These are phyloP conservation scores for Acephala macrosclerotiorum DNA, from an alignment of 2,329 filamentous ascomycete genomes.

Conservation along the genomic window DNA sequence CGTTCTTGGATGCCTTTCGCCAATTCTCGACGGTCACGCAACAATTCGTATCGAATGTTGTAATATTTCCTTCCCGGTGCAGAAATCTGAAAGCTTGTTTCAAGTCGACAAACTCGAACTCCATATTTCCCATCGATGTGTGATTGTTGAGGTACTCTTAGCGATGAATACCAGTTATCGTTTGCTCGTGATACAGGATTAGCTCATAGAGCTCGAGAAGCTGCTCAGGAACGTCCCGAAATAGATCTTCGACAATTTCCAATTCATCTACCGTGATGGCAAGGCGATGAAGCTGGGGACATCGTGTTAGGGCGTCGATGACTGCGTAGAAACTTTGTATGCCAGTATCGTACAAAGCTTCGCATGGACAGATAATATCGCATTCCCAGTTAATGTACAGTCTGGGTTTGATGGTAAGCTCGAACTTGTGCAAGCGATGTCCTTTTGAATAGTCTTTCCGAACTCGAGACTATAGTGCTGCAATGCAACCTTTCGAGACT, in stretches of 20 bases:
- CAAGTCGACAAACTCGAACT: too few relatives aligned
- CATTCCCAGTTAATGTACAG: neutral
- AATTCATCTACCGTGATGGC: neutral
- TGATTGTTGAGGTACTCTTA: too few relatives aligned
- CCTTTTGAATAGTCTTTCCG: neutral
- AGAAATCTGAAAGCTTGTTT: too few relatives aligned
- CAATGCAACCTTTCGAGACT: neutral
- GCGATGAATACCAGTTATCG: too few relatives aligned
- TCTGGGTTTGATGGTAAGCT: neutral
- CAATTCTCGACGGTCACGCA: too few relatives aligned
- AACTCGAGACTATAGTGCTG: neutral
- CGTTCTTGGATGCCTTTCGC: too few relatives aligned
- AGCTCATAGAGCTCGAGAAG: neutral
- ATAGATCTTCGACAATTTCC: neutral
- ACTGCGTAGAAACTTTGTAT: neutral
- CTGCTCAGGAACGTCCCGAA: too few relatives aligned
- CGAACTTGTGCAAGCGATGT: neutral
- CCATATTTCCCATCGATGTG: too few relatives aligned
- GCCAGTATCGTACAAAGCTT: neutral
- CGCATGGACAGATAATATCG: neutral
- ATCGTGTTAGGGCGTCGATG: neutral
- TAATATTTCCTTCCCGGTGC: too few relatives aligned
- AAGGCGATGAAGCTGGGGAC: neutral
- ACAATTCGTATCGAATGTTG: too few relatives aligned
- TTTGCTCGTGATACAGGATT: neutral